Evolutionary conservation across 169 alveolate species (phyloP).

Genomic region (Eimeria necatrix): DNA sequence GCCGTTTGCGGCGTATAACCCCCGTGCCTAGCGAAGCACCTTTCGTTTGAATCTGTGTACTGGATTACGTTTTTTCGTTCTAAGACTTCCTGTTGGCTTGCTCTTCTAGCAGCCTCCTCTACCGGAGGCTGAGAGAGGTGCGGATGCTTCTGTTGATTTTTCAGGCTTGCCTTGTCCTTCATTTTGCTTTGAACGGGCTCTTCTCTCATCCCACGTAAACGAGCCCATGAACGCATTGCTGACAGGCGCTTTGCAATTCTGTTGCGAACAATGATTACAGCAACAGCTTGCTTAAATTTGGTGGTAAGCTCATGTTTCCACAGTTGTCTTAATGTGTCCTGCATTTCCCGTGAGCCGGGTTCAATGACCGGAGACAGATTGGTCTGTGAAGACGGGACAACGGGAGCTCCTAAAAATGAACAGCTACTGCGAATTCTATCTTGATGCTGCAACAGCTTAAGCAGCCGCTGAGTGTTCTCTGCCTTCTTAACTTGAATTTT

Average conservation of each 20-base stretch:
- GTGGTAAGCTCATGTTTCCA: conserved; percentile 22
- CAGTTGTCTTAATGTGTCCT: not conserved
- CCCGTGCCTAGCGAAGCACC: not conserved
- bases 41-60: not conserved
- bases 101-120: not conserved
- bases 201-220: not conserved
- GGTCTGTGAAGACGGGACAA: conserved; percentile 32
- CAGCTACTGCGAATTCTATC: conserved; percentile 58
- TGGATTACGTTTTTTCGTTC: not conserved
- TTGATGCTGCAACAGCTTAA: conserved; percentile 14
- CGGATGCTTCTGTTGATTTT: not conserved
- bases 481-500: conserved; percentile 16
- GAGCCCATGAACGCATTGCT: conserved; percentile 43
- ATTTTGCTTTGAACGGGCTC: not conserved
- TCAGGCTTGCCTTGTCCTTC: not conserved
- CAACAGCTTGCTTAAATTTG: conserved; percentile 23
- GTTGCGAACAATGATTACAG: not conserved
- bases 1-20: not conserved
- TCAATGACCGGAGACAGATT: not conserved
- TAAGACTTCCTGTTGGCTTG: not conserved
- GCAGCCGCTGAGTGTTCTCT: not conserved
- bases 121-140: not conserved
- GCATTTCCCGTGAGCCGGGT: not conserved
- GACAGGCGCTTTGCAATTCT: conserved; percentile 13
- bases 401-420: conserved; percentile 20